Base-by-base conservation (phyloP, 2,329 filamentous ascomycete species). In the Podosphaera xanthii region DNA sequence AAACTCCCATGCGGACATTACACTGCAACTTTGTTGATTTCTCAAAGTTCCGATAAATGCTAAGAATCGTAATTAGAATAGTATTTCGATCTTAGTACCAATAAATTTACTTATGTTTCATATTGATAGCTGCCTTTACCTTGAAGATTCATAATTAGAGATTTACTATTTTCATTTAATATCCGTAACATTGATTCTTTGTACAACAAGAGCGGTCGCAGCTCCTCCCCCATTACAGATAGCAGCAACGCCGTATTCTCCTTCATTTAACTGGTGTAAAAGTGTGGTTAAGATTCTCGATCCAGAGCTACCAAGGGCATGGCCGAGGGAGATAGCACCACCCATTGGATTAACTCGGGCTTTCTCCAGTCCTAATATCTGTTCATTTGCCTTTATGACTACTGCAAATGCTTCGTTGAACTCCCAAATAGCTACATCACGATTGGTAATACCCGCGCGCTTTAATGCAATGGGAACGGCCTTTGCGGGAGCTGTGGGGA, bases 351-450 rank as follows among this genome's bases (percentile, higher is more conserved):
- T 96, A 50, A 96, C 87, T 42, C 81, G 84, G 48, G 87, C 87
- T 54, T 79, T 77, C 63, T 90, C 79, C 2, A 96, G 79, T 50
- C 85, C 87, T 40, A 95, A 62, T 36, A 63, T 68, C 65, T 69
- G 56, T 67, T 87, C 84, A 69, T 97, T 96, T 49, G 91, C 90
- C 70, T 92, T 89, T 71, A 96, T 92, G 36, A 96, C 90, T 3
- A 87, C 87, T 35, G 92, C 91, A 69, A 98, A 98, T 0, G 92
- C 92, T 74, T 98, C 92, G 71, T 98, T 98, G 72, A 98, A 95
- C 71, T 97, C 92, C 91, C 92, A 97, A 31, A 96, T 75, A 4
- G 91, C 83, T 53, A 98, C 88, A 71, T 97, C 86, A 54, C 94
- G 85, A 72, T 90, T 88, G 63, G 81, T 87, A 64, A 98, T 90